These are phyloP conservation scores for Pythium scleroteichum DNA, from an alignment of 352 stramenopile species.

Conservation along the genomic window DNA sequence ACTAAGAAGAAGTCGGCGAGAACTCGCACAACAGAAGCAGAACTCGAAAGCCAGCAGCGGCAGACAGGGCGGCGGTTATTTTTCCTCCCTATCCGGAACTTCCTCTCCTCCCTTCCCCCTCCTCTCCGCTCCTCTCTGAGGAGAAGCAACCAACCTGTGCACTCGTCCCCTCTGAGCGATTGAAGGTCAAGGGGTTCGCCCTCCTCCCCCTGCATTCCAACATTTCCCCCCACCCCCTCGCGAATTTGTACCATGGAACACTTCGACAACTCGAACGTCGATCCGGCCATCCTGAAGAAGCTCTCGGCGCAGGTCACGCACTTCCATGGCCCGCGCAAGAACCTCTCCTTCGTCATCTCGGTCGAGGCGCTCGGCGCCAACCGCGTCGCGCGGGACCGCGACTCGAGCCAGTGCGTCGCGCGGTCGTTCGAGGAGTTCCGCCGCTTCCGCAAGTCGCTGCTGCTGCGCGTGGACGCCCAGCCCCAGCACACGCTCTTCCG, in stretches of 20 bases:
- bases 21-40: neutral
- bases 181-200: neutral
- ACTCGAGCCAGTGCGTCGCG: slow-evolving; percentile 69
- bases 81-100: slow-evolving; percentile 7
- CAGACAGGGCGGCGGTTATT: neutral
- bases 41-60: neutral
- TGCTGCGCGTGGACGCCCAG: slow-evolving; percentile 55
- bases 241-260: slow-evolving; percentile 40
- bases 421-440: slow-evolving; percentile 81
- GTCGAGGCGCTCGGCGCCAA: slow-evolving; percentile 71
- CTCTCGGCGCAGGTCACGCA: slow-evolving; percentile 74
- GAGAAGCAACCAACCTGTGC: neutral
- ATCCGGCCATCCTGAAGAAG: slow-evolving; percentile 83
- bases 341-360: slow-evolving; percentile 78
- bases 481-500: slow-evolving; percentile 33
- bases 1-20: neutral
- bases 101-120: slow-evolving; percentile 2
- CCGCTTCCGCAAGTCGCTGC: slow-evolving; percentile 71
- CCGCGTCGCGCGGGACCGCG: slow-evolving; percentile 52
- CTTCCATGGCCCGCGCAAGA: slow-evolving; percentile 65
- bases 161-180: slow-evolving; percentile 3
- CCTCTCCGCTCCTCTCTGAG: slow-evolving; percentile 1
- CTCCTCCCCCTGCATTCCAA: slow-evolving; percentile 5
- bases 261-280: slow-evolving; percentile 40
- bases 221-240: slow-evolving; percentile 7